Base-by-base conservation (phyloP, 192 early-diverging fungal genomes). In the Irineochytrium annulatum region DNA sequence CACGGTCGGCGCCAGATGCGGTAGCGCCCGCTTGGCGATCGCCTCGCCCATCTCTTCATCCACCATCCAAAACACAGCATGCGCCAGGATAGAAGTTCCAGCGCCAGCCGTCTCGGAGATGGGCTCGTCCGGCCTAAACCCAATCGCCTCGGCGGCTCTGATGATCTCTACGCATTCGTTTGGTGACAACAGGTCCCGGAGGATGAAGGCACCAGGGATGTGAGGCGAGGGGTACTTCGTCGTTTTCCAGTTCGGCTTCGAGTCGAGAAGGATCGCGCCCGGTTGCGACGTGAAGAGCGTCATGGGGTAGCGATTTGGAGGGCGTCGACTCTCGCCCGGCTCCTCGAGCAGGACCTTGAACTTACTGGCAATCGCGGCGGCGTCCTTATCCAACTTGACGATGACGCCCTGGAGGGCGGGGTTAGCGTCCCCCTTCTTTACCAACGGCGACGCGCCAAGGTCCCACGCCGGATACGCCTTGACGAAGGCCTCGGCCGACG, bases 61-160 rank as follows among this genome's bases (percentile, higher is more conserved):
- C 0, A 79, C 83, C 39, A 87, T 73, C 86, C 83, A 85, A 62
- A 87, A 82, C 35, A 87, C 72, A 72, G 85, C 85, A 68, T 85
- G 81, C 0, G 86, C 86, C 28, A 85, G 49, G 0, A 82, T 63
- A 0, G 81, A 84, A 43, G 68, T 63, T 1, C 69, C 71, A n/a
- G 78, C 75, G 31, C 65, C 53, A 6, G 82, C 82, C 27, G 69
- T 70, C 17, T 79, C 82, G 45, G 70, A 72, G 34, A 58, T 32
- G 27, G 86, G 86, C 27, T 73, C 78, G 51, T 87, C 86, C 28
- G 82, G 79, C 8, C 78, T 85, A 62, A 80, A 87, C 17, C 86
- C 86, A 27, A 85, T 55, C 3, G 74, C 39, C 60, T 85, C 81
- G 3, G 77, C 71, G n/a, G 79, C 78, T 28, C 63, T 57, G 20